phyloP scores from a whole-genome alignment of 352 stramenopile genomes.

The Phytophthora colocasiae region DNA sequence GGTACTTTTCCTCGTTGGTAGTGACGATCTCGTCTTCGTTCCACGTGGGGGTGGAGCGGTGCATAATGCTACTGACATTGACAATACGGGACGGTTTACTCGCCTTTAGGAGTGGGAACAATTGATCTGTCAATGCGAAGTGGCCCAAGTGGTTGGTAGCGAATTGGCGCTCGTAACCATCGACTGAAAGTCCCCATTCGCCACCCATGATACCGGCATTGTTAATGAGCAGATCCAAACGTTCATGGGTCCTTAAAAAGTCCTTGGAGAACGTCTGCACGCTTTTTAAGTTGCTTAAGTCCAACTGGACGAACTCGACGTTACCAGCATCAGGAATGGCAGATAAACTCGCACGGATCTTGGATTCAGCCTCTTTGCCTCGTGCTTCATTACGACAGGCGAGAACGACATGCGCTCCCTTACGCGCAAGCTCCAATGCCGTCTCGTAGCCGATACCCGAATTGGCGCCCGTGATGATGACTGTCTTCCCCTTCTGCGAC shows the following conservation, averaged over 20 bases:
- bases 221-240: constrained; percentile 68
- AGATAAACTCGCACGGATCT: constrained; percentile 17
- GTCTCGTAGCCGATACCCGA: constrained; percentile 46
- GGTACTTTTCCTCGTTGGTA: constrained; percentile 30
- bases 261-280: constrained; percentile 45
- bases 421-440: constrained; percentile 37
- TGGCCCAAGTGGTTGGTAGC: constrained; percentile 71
- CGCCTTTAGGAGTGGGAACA: constrained; percentile 45
- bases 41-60: constrained; percentile 23
- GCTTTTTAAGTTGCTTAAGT: constrained; percentile 48
- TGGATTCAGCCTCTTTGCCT: constrained; percentile 18
- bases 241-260: constrained; percentile 31
- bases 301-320: constrained; percentile 54
- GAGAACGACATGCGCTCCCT: constrained; percentile 40
- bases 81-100: constrained; percentile 41
- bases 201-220: constrained; percentile 63
- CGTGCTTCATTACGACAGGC: constrained; percentile 38
- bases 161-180: constrained; percentile 65
- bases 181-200: constrained; percentile 30
- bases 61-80: constrained; percentile 48
- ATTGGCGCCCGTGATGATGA: constrained; percentile 48
- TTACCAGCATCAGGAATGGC: constrained; percentile 12
- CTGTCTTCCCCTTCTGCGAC: constrained; percentile 20
- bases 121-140: constrained; percentile 53
- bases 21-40: constrained; percentile 23